These are phyloP conservation scores for Wallacemonas sp. DNA, from an alignment of 208 protist species.

Conservation along the genomic window DNA sequence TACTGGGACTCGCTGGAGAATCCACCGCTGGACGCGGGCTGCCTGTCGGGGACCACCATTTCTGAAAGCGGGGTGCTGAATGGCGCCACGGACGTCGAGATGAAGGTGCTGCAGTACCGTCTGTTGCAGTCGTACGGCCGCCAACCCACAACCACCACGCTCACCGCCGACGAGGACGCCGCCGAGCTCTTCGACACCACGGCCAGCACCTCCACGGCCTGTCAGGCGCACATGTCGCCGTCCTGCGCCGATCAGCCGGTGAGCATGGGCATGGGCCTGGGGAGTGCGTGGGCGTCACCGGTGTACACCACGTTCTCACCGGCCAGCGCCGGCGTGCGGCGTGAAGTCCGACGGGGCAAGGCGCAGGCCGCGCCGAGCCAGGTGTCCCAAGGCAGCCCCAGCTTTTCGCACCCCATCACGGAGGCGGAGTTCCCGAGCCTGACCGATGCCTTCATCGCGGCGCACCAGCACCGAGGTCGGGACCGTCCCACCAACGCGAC, in stretches of 20 bases:
- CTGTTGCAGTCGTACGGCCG: constrained; percentile 2
- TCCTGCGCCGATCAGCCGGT: background rate
- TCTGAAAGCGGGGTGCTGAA: background rate
- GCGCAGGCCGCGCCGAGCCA: too few species aligned
- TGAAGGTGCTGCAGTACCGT: background rate
- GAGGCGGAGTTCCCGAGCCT: background rate
- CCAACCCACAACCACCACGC: background rate
- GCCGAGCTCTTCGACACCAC: background rate
- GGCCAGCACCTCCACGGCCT: background rate
- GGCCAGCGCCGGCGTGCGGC: background rate
- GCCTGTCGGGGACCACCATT: background rate
- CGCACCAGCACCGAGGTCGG: background rate
- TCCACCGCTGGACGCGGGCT: background rate
- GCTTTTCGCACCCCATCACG: too few species aligned
- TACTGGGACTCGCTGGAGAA: constrained; percentile 15
- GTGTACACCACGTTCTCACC: background rate
- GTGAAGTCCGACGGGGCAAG: background rate
- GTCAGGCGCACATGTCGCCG: background rate
- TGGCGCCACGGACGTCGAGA: background rate
- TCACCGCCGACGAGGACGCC: background rate
- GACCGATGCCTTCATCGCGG: background rate
- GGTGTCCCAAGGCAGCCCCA: too few species aligned
- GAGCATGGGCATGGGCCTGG: background rate
- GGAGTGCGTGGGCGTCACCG: background rate
- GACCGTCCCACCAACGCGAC: background rate